Conservation (phyloP, 1,284 basidiomycete species). For the Phellopilus nigrolimitatus region DNA sequence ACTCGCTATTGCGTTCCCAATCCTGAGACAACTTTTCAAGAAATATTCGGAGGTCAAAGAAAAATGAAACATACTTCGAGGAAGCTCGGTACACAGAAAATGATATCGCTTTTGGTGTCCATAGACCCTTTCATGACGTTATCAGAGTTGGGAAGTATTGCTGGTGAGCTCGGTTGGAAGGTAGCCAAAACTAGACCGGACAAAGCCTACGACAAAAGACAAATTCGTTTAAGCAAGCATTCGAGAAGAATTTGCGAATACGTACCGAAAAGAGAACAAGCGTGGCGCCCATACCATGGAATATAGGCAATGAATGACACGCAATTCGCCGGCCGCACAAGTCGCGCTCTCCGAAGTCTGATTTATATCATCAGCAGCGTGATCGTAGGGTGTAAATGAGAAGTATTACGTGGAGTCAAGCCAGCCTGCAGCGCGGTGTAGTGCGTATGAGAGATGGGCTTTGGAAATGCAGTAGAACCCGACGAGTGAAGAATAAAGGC, state of each 20-base stretch:
- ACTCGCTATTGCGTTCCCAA: background rate
- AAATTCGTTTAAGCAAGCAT: background rate
- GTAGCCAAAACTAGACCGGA: constrained; percentile 26
- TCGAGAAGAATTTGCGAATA: background rate
- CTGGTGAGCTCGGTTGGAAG: constrained; percentile 25
- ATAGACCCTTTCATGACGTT: constrained; percentile 23
- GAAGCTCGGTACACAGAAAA: constrained; percentile 28
- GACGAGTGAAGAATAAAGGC: constrained; percentile 34
- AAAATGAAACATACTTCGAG: constrained; percentile 26
- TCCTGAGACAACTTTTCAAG: background rate
- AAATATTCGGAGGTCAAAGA: too few relatives aligned
- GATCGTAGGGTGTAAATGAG: too few relatives aligned
- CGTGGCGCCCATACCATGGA: constrained; percentile 25
- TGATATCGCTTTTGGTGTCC: constrained; percentile 22
- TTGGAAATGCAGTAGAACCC: constrained; percentile 32
- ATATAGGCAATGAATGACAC: constrained; percentile 23
- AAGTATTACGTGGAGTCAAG: constrained; percentile 19
- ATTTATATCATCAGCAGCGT: background rate
- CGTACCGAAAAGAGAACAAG: constrained; percentile 22
- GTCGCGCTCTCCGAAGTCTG: constrained; percentile 26
- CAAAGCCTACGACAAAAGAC: constrained; percentile 22
- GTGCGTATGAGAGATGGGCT: constrained; percentile 26
- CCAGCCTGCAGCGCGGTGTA: constrained; percentile 20
- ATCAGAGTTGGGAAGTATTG: constrained; percentile 26
- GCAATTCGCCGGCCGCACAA: constrained; percentile 21